Percentiles rank a stretch among this genome's conserved stretches.
Evolutionary conservation across 2,329 filamentous ascomycete genomes (phyloP).

Genomic region (Fusarium heterosporum): DNA sequence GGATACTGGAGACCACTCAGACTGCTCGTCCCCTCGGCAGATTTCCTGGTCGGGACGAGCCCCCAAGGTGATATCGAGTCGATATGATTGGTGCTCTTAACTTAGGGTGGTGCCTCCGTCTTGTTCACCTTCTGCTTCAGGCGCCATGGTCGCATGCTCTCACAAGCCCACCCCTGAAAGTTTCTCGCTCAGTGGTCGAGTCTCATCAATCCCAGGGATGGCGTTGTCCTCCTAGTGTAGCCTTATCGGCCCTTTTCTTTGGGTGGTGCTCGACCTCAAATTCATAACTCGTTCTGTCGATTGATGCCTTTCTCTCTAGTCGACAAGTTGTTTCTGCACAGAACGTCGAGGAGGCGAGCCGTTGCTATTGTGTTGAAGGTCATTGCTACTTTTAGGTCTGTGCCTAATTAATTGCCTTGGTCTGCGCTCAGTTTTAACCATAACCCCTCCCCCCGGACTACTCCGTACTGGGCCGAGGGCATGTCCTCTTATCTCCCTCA

Average conservation of each 20-base stretch:
- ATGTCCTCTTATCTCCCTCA: conserved; percentile 45
- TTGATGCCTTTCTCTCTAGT: conserved; percentile 2
- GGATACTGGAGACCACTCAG: conserved; percentile 21
- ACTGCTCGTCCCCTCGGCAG: conserved; percentile 45
- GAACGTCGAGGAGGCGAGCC: conserved; percentile 6
- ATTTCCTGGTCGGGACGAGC: conserved; percentile 42
- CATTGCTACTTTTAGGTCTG: conserved; percentile 12
- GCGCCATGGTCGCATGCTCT: conserved; percentile 51
- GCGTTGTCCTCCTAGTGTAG: conserved; percentile 35
- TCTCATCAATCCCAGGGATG: conserved; percentile 36
- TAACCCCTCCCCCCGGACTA: conserved; percentile 8
- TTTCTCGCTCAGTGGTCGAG: conserved; percentile 46
- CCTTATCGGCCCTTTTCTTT: conserved; percentile 45
- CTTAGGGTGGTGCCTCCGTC: conserved; percentile 48
- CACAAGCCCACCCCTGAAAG: conserved; percentile 46
- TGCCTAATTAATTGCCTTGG: conserved; percentile 21
- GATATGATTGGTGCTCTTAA: conserved; percentile 49
- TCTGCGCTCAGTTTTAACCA: conserved; percentile 15
- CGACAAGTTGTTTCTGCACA: conserved; percentile 26
- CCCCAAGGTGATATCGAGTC: conserved; percentile 44
- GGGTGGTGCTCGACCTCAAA: conserved; percentile 32
- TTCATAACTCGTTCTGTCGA: conserved; percentile 24
- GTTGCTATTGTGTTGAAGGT: neutral
- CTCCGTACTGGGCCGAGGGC: conserved; percentile 24
- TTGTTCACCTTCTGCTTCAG: conserved; percentile 54